A percentile compares a stretch with the other conserved stretches of the same genome.
phyloP scores from a whole-genome alignment of 73 alveolate genomes.

The Paramecium tetraurelia region DNA sequence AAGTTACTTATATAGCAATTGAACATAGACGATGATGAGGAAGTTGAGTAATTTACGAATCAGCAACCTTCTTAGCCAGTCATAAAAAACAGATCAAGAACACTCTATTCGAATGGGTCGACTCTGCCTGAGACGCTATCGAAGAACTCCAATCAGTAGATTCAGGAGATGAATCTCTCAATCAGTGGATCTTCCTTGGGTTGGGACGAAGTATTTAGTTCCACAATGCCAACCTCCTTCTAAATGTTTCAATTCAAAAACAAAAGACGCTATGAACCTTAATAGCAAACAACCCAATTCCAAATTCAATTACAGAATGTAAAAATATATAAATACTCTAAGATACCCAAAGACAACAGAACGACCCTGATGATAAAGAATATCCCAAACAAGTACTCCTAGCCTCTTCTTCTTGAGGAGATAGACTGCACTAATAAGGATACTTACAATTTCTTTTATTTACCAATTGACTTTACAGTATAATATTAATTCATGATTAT shows the following conservation, averaged over 20 bases:
- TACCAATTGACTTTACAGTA: slow-evolving; percentile 90
- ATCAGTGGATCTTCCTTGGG: not conserved
- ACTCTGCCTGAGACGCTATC: not conserved
- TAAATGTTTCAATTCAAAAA: slow-evolving; percentile 5
- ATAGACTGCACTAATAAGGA: slow-evolving; percentile 78
- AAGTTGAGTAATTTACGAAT: not conserved
- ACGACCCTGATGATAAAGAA: slow-evolving; percentile 94
- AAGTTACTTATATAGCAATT: not conserved
- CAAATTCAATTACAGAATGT: not conserved
- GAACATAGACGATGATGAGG: not conserved
- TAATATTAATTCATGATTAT: not conserved
- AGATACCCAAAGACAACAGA: slow-evolving; percentile 56
- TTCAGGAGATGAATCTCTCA: not conserved
- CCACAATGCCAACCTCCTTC: slow-evolving; percentile 27
- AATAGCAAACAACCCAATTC: slow-evolving; percentile 1
- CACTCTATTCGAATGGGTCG: not conserved
- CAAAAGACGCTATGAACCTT: slow-evolving; percentile 21
- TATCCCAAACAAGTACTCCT: slow-evolving; percentile 94
- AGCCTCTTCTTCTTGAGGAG: slow-evolving; percentile 73
- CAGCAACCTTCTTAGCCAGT: not conserved
- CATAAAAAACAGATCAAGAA: not conserved
- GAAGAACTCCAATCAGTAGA: not conserved
- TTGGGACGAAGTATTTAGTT: not conserved
- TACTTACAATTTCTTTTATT: slow-evolving; percentile 85
- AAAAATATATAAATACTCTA: not conserved